Percentiles rank a stretch among this genome's conserved stretches.
phyloP scores from a whole-genome alignment of 495 filamentous ascomycete genomes.

The Tirmania nivea region DNA sequence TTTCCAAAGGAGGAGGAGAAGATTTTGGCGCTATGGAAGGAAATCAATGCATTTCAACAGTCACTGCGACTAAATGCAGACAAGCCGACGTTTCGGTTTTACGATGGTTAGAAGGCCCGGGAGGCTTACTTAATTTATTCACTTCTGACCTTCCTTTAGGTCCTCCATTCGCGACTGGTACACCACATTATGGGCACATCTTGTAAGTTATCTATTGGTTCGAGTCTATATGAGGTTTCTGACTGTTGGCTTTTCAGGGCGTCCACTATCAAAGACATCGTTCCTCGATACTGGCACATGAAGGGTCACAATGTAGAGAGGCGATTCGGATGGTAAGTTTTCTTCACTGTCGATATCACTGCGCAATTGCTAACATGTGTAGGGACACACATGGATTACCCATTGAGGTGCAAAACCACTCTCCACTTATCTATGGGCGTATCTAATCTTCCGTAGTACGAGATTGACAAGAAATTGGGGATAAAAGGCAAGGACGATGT shows the following conservation, averaged over 20 bases:
- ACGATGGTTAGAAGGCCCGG: conserved; percentile 41
- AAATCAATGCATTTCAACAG: conserved; percentile 60
- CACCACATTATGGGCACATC: conserved; percentile 64
- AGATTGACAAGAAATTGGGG: conserved; percentile 93
- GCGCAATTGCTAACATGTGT: conserved; percentile 17
- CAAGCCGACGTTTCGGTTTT: conserved; percentile 58
- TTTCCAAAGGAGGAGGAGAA: conserved; percentile 79
- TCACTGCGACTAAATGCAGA: conserved; percentile 42
- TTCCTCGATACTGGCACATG: conserved; percentile 95
- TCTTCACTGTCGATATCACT: background rate
- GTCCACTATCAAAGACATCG: conserved; percentile 38
- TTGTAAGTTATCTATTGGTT: background rate
- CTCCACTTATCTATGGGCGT: background rate
- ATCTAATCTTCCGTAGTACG: conserved; percentile 30
- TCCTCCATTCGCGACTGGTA: conserved; percentile 43
- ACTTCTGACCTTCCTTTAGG: background rate
- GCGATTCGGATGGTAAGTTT: conserved; percentile 30
- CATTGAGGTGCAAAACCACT: conserved; percentile 34
- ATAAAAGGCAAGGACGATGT: conserved; percentile 81
- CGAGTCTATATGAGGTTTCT: background rate
- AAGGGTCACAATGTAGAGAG: conserved; percentile 73
- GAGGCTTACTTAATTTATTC: background rate
- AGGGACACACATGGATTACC: conserved; percentile 87
- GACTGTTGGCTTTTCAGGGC: background rate
- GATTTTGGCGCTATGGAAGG: conserved; percentile 61